Conservation (phyloP, 2,329 filamentous ascomycete species). For the Alternaria conjuncta region DNA sequence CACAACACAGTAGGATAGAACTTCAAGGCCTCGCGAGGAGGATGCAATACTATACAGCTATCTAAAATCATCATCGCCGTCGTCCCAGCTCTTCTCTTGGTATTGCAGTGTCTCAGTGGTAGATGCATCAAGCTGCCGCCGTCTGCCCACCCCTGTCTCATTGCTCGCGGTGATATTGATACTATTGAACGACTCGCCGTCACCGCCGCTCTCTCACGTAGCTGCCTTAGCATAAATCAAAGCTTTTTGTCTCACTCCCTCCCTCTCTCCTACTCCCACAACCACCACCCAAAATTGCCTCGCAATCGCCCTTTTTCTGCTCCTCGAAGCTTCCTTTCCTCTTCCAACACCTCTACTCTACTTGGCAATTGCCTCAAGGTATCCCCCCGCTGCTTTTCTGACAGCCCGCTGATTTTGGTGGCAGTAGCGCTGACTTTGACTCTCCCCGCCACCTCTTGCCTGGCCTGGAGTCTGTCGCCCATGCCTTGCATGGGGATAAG, state of each 20-base stretch:
- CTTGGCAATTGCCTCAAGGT: not conserved
- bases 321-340: not conserved
- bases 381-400: not conserved
- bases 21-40: not conserved
- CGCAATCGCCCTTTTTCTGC: not conserved
- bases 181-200: not conserved
- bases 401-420: not conserved
- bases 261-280: not conserved
- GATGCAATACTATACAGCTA: not conserved
- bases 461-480: not conserved
- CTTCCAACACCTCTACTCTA: not conserved
- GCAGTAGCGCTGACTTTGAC: not conserved
- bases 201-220: not conserved
- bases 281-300: not conserved
- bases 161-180: not conserved
- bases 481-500: not conserved
- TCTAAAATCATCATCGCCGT: not conserved
- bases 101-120: slow-evolving; percentile 15
- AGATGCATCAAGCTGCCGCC: not conserved
- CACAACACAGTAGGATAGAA: not conserved
- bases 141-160: not conserved
- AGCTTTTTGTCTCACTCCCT: not conserved
- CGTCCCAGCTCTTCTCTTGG: not conserved
- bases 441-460: not conserved
- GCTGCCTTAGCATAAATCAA: not conserved